These are phyloP conservation scores for Rhazya stricta DNA, from an alignment of 257 asterid species.

Conservation along the genomic window DNA sequence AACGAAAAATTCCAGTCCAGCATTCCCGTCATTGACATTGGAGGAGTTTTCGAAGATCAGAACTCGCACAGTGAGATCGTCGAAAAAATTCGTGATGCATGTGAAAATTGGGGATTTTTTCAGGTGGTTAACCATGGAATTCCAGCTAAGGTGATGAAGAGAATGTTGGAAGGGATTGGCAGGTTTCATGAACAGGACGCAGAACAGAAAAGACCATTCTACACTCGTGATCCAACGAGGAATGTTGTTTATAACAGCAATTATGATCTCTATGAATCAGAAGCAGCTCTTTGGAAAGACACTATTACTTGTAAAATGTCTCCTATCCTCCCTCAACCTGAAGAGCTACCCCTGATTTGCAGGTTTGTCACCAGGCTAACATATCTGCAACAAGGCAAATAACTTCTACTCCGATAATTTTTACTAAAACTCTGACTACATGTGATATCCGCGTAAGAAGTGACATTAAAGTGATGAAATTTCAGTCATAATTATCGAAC, in stretches of 20 bases:
- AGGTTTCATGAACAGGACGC: not conserved
- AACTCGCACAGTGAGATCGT: not conserved
- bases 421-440: no score
- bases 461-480: no score
- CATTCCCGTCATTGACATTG: conserved; percentile 2
- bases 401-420: no score
- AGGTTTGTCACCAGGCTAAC: not conserved
- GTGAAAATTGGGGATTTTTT: conserved; percentile 7
- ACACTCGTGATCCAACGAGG: not conserved
- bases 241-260: not conserved
- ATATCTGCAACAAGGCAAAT: no score
- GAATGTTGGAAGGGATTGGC: not conserved
- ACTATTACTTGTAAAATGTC: not conserved
- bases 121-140: conserved; percentile 2
- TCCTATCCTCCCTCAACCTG: not conserved
- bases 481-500: no score
- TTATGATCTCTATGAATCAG: conserved; percentile 16
- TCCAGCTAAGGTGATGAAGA: not conserved
- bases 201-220: not conserved
- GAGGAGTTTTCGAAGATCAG: not conserved
- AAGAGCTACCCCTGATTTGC: not conserved
- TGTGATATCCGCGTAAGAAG: no score
- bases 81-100: not conserved
- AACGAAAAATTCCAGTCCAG: not conserved
- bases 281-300: conserved; percentile 5